Percentiles rank a stretch among this genome's conserved stretches.
Conservation (phyloP, 345 rosid genomes). For the Schrenkiella parvula region DNA sequence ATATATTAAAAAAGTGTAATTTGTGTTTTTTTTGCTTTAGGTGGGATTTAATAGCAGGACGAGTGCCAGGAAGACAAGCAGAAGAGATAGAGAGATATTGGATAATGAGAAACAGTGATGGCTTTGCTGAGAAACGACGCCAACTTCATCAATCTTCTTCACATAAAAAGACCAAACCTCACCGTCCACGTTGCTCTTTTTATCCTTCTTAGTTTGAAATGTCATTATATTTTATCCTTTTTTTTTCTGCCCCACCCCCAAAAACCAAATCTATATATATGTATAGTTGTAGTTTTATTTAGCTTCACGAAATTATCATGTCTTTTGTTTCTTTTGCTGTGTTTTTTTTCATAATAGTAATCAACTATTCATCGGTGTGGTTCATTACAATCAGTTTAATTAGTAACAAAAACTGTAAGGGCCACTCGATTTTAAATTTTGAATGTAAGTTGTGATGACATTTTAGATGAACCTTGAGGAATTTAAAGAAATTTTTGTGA, state of each 20-base stretch:
- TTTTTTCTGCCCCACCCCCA: neutral
- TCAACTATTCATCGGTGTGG: neutral
- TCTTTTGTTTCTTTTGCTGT: neutral
- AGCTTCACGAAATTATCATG: neutral
- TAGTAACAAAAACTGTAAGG: neutral
- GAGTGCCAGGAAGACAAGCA: constrained; percentile 60
- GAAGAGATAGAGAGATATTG: constrained; percentile 60
- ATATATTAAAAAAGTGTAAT: too few species aligned
- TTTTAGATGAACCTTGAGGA: neutral
- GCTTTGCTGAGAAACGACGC: neutral
- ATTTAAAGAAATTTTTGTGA: neutral
- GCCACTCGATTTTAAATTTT: neutral
- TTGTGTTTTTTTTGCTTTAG: too few species aligned
- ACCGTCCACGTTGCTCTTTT: constrained; percentile 18
- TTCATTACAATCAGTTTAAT: neutral
- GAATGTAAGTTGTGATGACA: neutral
- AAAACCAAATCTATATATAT: neutral
- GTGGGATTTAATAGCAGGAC: constrained; percentile 66
- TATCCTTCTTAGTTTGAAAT: constrained; percentile 5
- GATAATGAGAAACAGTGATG: constrained; percentile 36
- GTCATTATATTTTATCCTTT: neutral
- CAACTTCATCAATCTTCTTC: constrained; percentile 20
- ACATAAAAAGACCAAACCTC: constrained; percentile 12
- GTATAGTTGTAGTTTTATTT: neutral
- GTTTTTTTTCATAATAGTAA: neutral